A percentile compares a stretch with the other conserved stretches of the same genome.
Conservation (phyloP, 23 red algal species). For the Gracilaria gracilis region DNA sequence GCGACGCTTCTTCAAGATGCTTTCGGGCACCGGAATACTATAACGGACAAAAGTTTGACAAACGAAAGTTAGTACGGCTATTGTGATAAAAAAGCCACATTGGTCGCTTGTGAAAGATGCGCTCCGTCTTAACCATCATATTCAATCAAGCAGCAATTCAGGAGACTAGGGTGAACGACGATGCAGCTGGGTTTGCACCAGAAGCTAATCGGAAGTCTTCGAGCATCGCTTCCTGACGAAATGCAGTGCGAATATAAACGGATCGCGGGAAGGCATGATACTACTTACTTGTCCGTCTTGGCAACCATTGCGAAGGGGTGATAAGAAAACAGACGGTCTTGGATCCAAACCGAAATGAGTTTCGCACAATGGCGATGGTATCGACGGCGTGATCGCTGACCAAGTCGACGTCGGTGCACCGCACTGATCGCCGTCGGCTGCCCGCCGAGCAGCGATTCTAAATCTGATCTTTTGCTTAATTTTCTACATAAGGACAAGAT, state of each 20-base stretch:
- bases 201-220: background rate
- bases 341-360: background rate
- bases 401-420: background rate
- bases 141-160: background rate
- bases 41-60: background rate
- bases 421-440: background rate
- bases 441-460: background rate
- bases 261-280: background rate
- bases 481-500: background rate
- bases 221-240: background rate
- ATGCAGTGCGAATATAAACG: background rate
- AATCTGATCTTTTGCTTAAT: background rate
- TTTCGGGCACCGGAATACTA: constrained; percentile 84
- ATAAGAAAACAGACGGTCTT: background rate
- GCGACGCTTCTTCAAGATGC: constrained; percentile 89
- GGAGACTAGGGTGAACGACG: background rate
- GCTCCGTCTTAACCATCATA: background rate
- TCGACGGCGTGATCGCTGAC: background rate
- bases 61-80: background rate
- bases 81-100: background rate
- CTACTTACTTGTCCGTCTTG: constrained; percentile 32
- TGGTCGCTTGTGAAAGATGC: background rate
- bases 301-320: background rate
- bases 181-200: background rate
- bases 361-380: background rate